Evolutionary conservation across 768 basidiomycete genomes (phyloP).

Genomic region (Mycena polygramma): DNA sequence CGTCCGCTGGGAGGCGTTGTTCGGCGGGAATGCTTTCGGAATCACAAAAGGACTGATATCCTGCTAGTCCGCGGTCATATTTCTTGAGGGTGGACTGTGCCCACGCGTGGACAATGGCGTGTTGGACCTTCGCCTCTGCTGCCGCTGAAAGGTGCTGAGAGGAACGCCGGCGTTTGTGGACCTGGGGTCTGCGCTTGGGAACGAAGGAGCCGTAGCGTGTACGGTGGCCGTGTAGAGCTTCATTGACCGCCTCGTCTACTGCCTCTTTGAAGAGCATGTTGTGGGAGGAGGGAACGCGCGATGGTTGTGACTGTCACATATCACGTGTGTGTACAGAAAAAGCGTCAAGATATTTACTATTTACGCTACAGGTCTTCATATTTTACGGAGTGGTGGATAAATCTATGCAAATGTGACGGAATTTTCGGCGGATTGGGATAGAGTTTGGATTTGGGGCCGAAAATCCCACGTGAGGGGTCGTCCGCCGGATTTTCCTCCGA

Average conservation of each 20-base stretch:
- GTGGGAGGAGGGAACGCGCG: too few species aligned
- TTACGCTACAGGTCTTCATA: not conserved
- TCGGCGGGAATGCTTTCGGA: not conserved
- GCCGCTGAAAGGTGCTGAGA: not conserved
- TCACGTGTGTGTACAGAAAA: too few species aligned
- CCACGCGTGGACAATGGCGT: not conserved
- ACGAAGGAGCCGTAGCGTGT: too few species aligned
- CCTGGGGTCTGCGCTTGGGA: not conserved
- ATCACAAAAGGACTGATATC: not conserved
- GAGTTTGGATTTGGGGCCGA: slow-evolving; percentile 18
- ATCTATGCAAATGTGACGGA: not conserved
- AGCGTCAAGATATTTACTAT: too few species aligned
- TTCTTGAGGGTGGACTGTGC: not conserved
- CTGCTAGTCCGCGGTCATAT: not conserved
- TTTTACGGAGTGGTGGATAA: not conserved
- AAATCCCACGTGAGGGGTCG: slow-evolving; percentile 46
- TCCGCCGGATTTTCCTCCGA: slow-evolving; percentile 51
- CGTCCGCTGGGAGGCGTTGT: not conserved
- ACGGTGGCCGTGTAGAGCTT: too few species aligned
- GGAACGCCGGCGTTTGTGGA: not conserved
- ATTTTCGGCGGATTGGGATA: not conserved
- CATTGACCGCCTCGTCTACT: too few species aligned
- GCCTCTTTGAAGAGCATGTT: too few species aligned
- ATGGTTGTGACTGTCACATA: too few species aligned
- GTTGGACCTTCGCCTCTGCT: not conserved